Conservation (phyloP, 148 eudicot genomes). For the Agrostemma githago region DNA sequence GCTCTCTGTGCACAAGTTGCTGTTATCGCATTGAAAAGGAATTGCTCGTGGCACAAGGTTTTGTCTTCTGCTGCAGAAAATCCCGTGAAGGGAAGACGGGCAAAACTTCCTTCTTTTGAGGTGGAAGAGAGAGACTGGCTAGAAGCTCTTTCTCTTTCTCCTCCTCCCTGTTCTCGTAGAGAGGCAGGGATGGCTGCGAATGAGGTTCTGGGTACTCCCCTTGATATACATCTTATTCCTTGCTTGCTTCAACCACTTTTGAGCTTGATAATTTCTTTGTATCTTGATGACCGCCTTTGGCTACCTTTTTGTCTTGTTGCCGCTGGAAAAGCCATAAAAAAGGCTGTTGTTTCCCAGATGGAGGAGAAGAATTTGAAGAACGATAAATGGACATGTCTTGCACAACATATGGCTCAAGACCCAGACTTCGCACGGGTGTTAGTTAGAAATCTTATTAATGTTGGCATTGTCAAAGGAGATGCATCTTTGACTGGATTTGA, state of each 20-base stretch:
- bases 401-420: slow-evolving; percentile 54
- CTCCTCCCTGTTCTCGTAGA: slow-evolving; percentile 90
- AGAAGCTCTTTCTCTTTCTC: slow-evolving; percentile 76
- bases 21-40: slow-evolving; percentile 67
- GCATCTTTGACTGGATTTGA: slow-evolving; percentile 26
- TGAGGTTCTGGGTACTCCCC: slow-evolving; percentile 70
- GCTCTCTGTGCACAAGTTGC: slow-evolving; percentile 97
- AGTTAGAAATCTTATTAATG: slow-evolving; percentile 37
- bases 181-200: slow-evolving; percentile 89
- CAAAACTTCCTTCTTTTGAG: slow-evolving; percentile 60
- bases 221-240: slow-evolving; percentile 60
- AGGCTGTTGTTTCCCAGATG: slow-evolving; percentile 48
- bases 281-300: slow-evolving; percentile 67
- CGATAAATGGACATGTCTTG: slow-evolving; percentile 56
- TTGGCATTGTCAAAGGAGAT: slow-evolving; percentile 46
- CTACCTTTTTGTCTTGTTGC: slow-evolving; percentile 56
- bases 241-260: slow-evolving; percentile 63
- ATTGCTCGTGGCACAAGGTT: slow-evolving; percentile 64
- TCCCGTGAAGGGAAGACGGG: slow-evolving; percentile 37
- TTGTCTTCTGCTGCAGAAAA: slow-evolving; percentile 54
- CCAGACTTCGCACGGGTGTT: slow-evolving; percentile 48
- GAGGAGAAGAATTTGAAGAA: slow-evolving; percentile 35
- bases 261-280: slow-evolving; percentile 52
- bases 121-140: slow-evolving; percentile 97
- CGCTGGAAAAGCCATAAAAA: slow-evolving; percentile 49